Evolutionary conservation across 2,329 filamentous ascomycete genomes (phyloP), one percentile per base, ranked within the genome.

Genomic region (Lasiodiplodia hormozganensis): DNA sequence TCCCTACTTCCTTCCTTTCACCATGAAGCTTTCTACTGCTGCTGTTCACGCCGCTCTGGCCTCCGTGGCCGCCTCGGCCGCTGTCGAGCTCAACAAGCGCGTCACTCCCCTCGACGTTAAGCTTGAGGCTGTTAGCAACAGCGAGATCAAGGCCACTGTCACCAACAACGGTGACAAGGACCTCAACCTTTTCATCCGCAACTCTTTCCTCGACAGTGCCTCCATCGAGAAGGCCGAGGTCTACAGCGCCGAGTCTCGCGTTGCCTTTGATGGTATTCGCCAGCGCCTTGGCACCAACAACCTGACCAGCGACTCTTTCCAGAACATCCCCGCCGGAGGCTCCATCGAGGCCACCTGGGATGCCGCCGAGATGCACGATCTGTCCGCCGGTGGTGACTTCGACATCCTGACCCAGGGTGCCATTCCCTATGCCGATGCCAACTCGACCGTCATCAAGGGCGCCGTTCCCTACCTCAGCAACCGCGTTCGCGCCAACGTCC

Each of bases 401-500:
- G 84, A 85, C 66, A 77, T 92, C 60, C 81, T 84, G 66, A 83
- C 88, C 7, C 79, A 80, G 5, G 90, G 90, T 4, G 81, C 83
- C 11, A 82, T 91, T 53, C 85, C 87, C 8, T 85, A 85, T 68
- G 86, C 88, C 47, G 80, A 83, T 21, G 80, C 80, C 54, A 81
- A 84, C 73, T 84, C 82, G 21, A 87, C 82, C 62, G 79, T 84
- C 47, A 82, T 92, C 52, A 77, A 84, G 11, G 88, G 86, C 12
- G 84, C 83, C 56, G 76, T 90, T 3, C 76, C 83, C 10, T 91
- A 86, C 79, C 79, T 83, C 65, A 88, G 86, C 74, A 91, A 91
- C 79, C 81, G 82, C 16, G 77, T 91, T 56, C 82, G 82, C 62
- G 82, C 89, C 70, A 78, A 83, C 7, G 82, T 92, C 52, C 85